A percentile compares a stretch with the other conserved stretches of the same genome.
Evolutionary conservation across 2,329 filamentous ascomycete species (phyloP).

Genomic region (Claviceps pusilla): DNA sequence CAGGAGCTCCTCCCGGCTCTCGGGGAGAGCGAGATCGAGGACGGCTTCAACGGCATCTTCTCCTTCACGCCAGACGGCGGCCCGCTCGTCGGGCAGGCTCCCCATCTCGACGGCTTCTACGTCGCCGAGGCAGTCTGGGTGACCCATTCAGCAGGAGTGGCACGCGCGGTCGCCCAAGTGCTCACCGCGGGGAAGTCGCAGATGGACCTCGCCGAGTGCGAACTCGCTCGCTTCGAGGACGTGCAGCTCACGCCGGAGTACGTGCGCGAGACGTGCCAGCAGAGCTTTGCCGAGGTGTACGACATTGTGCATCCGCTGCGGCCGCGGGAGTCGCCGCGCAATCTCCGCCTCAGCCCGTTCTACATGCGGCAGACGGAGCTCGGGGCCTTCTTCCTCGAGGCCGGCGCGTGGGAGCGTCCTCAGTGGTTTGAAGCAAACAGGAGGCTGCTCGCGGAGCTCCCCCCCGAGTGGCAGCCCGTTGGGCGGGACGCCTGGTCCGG

Average conservation of each 20-base stretch:
- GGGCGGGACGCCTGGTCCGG: slow-evolving; percentile 45
- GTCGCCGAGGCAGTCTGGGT: slow-evolving; percentile 54
- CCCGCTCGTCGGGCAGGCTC: slow-evolving; percentile 42
- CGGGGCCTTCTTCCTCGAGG: slow-evolving; percentile 43
- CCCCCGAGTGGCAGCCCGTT: slow-evolving; percentile 37
- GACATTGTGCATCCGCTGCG: slow-evolving; percentile 48
- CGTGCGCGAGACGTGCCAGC: slow-evolving; percentile 41
- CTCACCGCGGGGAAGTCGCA: slow-evolving; percentile 39
- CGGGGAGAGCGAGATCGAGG: slow-evolving; percentile 32
- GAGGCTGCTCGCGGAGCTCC: slow-evolving; percentile 33
- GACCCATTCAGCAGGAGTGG: slow-evolving; percentile 49
- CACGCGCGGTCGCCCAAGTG: slow-evolving; percentile 42
- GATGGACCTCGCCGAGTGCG: slow-evolving; percentile 43
- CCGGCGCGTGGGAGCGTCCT: slow-evolving; percentile 46
- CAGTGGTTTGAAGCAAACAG: slow-evolving; percentile 47
- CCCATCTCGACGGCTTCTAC: slow-evolving; percentile 44
- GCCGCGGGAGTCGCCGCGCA: slow-evolving; percentile 40
- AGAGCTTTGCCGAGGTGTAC: slow-evolving; percentile 50
- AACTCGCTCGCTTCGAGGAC: slow-evolving; percentile 45
- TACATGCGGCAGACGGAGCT: slow-evolving; percentile 37
- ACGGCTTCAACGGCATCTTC: slow-evolving; percentile 52
- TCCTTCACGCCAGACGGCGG: slow-evolving; percentile 52
- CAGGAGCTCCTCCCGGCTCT: slow-evolving; percentile 39
- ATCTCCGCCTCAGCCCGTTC: slow-evolving; percentile 45
- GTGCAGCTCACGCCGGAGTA: slow-evolving; percentile 42